Base-by-base conservation (phyloP, 768 basidiomycete genomes). In the Boletus rubropictus region DNA sequence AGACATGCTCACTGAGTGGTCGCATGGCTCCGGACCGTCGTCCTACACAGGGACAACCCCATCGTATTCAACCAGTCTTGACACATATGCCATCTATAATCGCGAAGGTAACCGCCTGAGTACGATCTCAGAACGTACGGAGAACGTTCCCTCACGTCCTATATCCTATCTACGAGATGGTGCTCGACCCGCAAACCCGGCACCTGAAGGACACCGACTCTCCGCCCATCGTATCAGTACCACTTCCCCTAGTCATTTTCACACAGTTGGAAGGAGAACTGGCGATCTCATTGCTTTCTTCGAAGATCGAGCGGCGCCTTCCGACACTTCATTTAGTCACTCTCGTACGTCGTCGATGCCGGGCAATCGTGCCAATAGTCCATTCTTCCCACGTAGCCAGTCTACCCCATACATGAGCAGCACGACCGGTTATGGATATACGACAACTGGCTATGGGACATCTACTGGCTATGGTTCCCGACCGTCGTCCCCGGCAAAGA, bases 251-350 rank as follows among this genome's bases (percentile, higher is more conserved):
- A 67, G 63, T 0, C 56, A 65, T 43, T 39, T 60, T 15, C 83
- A 86, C 58, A 69, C 75, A 2, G 72, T 51, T 22, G 66, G 68
- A n/a, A 62, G 81, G 29, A 78, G 84, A 14, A 74, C 85, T 0
- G 83, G 74, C 12, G 81, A 86, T 45, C 75, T 90, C 40, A 84
- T 86, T 32, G 86, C 87, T 0, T 79, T 83, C 24, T 90, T 89
- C 49, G 88, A 82, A 51, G 74, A 77, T 49, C 73, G 70, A 47
- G 69, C 76, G 15, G 65, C 67, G 25, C 71, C 72, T 18, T 67
- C 71, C 2, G 60, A 69, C 2, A 49, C 49, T 5, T 56, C 64
- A 14, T 66, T 61, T 20, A 62, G 71, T n/a, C 83, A 84, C 55
- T 63, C 74, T 7, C 74, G 85, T 27, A 69, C 75, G 0, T 60